phyloP scores from a whole-genome alignment of 352 stramenopile species.

The Globisporangium spiculum region DNA sequence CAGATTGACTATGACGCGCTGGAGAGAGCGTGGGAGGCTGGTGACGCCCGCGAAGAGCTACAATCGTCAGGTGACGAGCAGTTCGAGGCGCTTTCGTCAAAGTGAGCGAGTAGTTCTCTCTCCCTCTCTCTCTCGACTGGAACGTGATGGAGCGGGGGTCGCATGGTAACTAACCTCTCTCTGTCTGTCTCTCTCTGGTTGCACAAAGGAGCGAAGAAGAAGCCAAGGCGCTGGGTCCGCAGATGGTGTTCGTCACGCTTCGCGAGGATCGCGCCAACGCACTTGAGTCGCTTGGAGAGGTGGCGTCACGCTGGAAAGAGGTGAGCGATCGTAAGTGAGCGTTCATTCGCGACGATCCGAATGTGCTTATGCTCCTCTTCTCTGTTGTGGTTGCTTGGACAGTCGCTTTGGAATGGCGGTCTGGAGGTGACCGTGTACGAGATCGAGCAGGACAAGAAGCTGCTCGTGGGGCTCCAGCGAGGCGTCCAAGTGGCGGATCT shows the following conservation, averaged over 20 bases:
- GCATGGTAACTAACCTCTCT: neutral
- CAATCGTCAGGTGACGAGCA: slow-evolving; percentile 49
- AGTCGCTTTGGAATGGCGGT: slow-evolving; percentile 77
- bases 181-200: neutral
- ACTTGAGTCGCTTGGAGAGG: slow-evolving; percentile 28
- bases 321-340: slow-evolving; percentile 17
- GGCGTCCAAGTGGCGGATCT: slow-evolving; percentile 48
- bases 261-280: slow-evolving; percentile 1
- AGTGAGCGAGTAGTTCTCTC: slow-evolving; percentile 20
- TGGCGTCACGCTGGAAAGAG: slow-evolving; percentile 78
- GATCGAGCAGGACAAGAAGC: slow-evolving; percentile 43
- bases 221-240: slow-evolving; percentile 53
- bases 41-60: slow-evolving; percentile 46
- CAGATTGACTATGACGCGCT: slow-evolving; percentile 65
- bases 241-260: slow-evolving; percentile 82
- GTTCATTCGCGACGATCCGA: neutral
- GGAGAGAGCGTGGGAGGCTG: slow-evolving; percentile 60
- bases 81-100: slow-evolving; percentile 37
- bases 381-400: neutral
- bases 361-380: neutral
- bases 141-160: neutral
- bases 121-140: neutral
- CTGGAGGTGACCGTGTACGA: slow-evolving; percentile 72
- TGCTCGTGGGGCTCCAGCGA: slow-evolving; percentile 68
- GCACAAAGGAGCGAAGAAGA: slow-evolving; percentile 30